Base-by-base conservation (phyloP, 768 basidiomycete genomes). In the Russula brevipes region DNA sequence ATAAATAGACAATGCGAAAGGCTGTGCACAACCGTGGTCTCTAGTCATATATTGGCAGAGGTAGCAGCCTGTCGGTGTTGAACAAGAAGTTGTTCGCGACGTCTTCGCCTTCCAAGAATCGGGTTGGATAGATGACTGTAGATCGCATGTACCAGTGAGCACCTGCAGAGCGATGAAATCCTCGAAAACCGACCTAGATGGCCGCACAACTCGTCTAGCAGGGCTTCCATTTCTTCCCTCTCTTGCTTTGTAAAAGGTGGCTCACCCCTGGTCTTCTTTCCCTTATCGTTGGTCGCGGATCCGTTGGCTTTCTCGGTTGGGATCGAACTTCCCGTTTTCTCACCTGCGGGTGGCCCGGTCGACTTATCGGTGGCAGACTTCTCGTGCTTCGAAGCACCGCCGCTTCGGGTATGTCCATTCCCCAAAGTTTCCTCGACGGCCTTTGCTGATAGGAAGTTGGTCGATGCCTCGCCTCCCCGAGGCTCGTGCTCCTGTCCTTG, bases 31-130 rank as follows among this genome's bases (percentile, higher is more conserved):
- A 31, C 30, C 7, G 7, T 41, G 8, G 35, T 72, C 14, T 30
- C 51, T 67, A 91, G 69, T 85, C 73, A 64, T 92, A 91, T 64
- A 92, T 91, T 2, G 84, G 88, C 39, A 91, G 73, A 0, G 90
- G 90, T 68, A 91, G 68, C 57, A 92, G 66, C 69, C 89, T 81
- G 71, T 96, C 94, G 35, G 91, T 84, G 70, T 90, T 91, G 76
- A 96, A 96, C 64, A 97, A 76, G 78, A 97, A 96, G 73, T 98
- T 98, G 67, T 95, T 88, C 6, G 89, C 87, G 1, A 85, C 79
- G 71, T 96, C 93, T 75, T 98, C 95, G n/a, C 85, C 89, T 74
- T 98, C 95, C 64, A 98, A 71, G 77, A 98, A 98, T 11, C 86
- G 84, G 16, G 80, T 89, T 2, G 95, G 86, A 75, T 90, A 90